These are phyloP conservation scores for Euphrasia arctica DNA, from an alignment of 305 asterid genomes.

Conservation along the genomic window DNA sequence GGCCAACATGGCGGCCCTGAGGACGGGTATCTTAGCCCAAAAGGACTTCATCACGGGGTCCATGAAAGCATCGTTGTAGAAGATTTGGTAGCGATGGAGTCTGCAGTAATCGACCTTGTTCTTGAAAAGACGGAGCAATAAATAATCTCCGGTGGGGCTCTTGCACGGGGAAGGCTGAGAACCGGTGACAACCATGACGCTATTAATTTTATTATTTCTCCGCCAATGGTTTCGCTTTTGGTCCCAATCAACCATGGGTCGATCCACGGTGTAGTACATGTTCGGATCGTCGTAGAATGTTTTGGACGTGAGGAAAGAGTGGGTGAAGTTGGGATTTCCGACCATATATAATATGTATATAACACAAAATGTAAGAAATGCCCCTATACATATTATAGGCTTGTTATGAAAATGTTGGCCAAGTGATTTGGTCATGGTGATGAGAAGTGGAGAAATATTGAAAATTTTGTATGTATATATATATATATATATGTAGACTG, in stretches of 20 bases:
- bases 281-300: not conserved
- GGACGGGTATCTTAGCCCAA: constrained; percentile 67
- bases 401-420: no score
- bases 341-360: no score
- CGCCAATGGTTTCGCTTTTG: not conserved
- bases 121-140: constrained; percentile 60
- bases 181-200: constrained; percentile 57
- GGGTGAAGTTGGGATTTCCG: no score
- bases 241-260: not conserved
- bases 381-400: no score
- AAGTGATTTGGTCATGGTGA: no score
- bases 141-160: constrained; percentile 56
- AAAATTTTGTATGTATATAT: no score
- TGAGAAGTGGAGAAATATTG: no score
- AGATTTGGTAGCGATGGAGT: constrained; percentile 50
- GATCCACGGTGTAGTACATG: not conserved
- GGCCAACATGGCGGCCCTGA: constrained; percentile 67
- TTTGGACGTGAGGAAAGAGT: not conserved
- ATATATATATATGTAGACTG: no score
- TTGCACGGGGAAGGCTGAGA: constrained; percentile 62
- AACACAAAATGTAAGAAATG: no score
- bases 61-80: constrained; percentile 55
- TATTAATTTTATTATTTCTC: not conserved
- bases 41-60: constrained; percentile 52
- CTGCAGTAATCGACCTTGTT: constrained; percentile 79